phyloP scores from a whole-genome alignment of 305 asterid species.

The Ruellia speciosa region DNA sequence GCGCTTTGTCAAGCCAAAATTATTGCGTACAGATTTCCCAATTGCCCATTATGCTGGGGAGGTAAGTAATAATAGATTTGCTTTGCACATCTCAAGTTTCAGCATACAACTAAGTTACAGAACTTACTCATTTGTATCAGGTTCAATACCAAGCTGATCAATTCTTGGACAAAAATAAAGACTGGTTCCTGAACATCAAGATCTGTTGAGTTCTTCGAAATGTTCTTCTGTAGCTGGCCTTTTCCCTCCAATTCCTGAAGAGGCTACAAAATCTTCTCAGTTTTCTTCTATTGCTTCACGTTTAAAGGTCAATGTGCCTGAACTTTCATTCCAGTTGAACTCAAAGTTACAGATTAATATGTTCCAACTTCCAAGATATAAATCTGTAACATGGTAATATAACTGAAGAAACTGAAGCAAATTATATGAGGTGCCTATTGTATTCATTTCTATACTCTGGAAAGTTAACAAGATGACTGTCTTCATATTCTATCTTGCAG shows the following conservation, averaged over 20 bases:
- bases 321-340: no score
- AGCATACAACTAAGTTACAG: constrained; percentile 5
- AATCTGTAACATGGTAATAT: no score
- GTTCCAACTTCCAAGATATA: no score
- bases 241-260: constrained; percentile 70
- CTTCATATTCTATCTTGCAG: constrained; percentile 40
- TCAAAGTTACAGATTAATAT: no score
- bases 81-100: no score
- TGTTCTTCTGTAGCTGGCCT: constrained; percentile 77
- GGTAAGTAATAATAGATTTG: no score
- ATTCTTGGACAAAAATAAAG: constrained; percentile 95
- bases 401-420: no score
- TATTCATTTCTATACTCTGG: no score
- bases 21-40: constrained; percentile 92
- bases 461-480: constrained; percentile 17
- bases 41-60: constrained; percentile 96
- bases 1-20: constrained; percentile 94
- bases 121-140: constrained; percentile 30
- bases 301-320: no score
- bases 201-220: constrained; percentile 72
- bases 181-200: constrained; percentile 95
- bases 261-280: constrained; percentile 81
- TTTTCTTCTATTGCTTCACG: constrained; percentile 95
- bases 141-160: constrained; percentile 93
- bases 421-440: no score